A percentile compares a stretch with the other conserved stretches of the same genome.
phyloP scores from a whole-genome alignment of 73 alveolate species.

The Tetrahymena malaccensis region DNA sequence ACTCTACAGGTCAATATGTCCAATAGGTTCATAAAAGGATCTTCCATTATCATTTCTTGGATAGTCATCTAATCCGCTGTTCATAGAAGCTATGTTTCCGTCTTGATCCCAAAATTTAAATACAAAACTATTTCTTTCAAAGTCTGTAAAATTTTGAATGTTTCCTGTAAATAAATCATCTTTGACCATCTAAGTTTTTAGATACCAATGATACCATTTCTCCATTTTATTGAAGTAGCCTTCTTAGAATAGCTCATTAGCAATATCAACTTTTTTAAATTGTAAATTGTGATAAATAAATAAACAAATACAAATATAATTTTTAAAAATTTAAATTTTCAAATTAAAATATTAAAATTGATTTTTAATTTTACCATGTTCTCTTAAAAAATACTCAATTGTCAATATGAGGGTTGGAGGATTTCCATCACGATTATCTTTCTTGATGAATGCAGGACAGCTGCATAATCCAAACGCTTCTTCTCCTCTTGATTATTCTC shows the following conservation, averaged over 20 bases:
- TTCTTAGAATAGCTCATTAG: not conserved
- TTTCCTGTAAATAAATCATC: not conserved
- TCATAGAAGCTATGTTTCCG: not conserved
- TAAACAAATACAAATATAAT: too few species aligned
- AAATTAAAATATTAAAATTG: too few species aligned
- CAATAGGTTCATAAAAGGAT: not conserved
- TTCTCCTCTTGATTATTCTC: conserved; percentile 75
- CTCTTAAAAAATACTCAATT: conserved; percentile 36
- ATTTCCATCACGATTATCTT: conserved; percentile 61
- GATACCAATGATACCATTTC: not conserved
- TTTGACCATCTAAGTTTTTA: not conserved
- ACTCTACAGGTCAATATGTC: not conserved
- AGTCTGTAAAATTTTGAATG: not conserved
- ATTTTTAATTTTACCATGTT: not conserved
- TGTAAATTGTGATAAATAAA: too few species aligned
- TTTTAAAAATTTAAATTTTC: too few species aligned
- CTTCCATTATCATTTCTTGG: conserved; percentile 24
- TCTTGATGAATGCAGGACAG: conserved; percentile 45
- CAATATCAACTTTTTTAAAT: not conserved
- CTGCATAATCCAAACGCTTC: conserved; percentile 48
- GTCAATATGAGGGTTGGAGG: conserved; percentile 77
- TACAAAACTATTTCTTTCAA: not conserved
- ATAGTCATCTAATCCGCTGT: conserved; percentile 71
- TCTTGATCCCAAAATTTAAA: not conserved
- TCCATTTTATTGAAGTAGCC: not conserved